Evolutionary conservation across 306 rosid species (phyloP), one percentile per base, ranked within the genome.

Genomic region (Benincasa hispida): DNA sequence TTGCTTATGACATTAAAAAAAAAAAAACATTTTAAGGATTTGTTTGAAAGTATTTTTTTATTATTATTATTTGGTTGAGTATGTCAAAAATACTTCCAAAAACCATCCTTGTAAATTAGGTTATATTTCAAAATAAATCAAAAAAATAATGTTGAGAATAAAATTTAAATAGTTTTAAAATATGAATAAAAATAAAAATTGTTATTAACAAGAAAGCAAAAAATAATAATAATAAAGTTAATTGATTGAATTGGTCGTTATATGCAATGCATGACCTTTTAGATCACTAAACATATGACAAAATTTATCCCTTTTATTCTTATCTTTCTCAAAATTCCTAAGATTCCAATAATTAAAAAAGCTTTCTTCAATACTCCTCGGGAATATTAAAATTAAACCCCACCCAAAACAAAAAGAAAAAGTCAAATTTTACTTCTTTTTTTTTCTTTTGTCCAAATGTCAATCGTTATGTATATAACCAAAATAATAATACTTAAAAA

Each of bases 291-390:
- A 58, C 34, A 8, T n/a, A 4, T 25, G 34, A 13, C 15, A 61
- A 61, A 3, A 0, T 0, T 8, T 2, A 4, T 22, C 5, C 15
- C 17, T 25, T 24, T 63, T n/a, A n/a, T 19, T 37, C 8, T 63
- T 37, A 25, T 34, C 14, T 63, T 21, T 66, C 30, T 22, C 17
- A 34, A 51, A 48, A 51, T 18, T 50, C 24, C 28, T 51, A 74
- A 74, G 50, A 4, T 10, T 70, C 24, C 80, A 82, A 80, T 84
- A 22, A 59, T 34, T 59, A 76, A 60, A 24, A 10, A 54, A 1
- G 7, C 15, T 77, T 61, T 21, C 37, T 7, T 27, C 22, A 69
- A 47, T 42, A 15, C 58, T 45, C 76, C 58, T 70, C 41, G 76
- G 76, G 76, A 47, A 70, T 25, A 69, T 47, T 70, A 70, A 47